Conservation (phyloP, 2,329 filamentous ascomycete species). For the Trichoderma afroharzianum region DNA sequence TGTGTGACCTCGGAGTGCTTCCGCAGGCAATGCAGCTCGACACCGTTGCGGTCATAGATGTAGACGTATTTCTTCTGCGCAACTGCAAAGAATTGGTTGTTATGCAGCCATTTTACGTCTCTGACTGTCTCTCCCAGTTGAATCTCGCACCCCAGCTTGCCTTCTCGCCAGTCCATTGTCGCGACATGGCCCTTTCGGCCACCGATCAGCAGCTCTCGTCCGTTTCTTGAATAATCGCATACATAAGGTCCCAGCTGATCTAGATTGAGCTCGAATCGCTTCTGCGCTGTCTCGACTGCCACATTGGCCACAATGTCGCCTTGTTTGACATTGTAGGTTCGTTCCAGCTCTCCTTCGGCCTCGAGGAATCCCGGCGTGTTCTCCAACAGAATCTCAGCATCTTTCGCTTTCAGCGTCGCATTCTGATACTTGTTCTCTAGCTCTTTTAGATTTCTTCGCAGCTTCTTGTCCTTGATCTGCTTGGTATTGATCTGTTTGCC, state of each 20-base stretch:
- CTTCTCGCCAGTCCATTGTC: constrained; percentile 93
- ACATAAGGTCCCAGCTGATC: constrained; percentile 81
- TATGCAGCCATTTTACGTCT: constrained; percentile 89
- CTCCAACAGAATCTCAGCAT: constrained; percentile 91
- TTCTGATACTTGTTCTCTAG: constrained; percentile 81
- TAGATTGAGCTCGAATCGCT: constrained; percentile 85
- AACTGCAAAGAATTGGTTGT: constrained; percentile 90
- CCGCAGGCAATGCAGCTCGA: constrained; percentile 86
- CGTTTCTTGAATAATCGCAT: constrained; percentile 86
- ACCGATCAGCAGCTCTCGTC: constrained; percentile 77
- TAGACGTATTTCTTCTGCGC: constrained; percentile 96
- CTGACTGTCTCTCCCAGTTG: constrained; percentile 87
- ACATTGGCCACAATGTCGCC: constrained; percentile 75
- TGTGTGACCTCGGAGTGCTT: constrained; percentile 89
- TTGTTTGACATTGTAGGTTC: constrained; percentile 89
- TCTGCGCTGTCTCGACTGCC: constrained; percentile 80
- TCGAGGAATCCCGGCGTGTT: constrained; percentile 83
- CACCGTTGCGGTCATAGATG: constrained; percentile 88
- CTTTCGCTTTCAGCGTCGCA: constrained; percentile 80
- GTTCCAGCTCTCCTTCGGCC: constrained; percentile 81
- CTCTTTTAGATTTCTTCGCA: constrained; percentile 72
- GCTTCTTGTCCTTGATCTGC: constrained; percentile 81
- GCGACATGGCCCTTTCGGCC: constrained; percentile 93
- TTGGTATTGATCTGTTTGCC: constrained; percentile 71
- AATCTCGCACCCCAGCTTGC: constrained; percentile 85